These are phyloP conservation scores for Solanum aculeatissimum DNA, from an alignment of 305 asterid species.

Conservation along the genomic window DNA sequence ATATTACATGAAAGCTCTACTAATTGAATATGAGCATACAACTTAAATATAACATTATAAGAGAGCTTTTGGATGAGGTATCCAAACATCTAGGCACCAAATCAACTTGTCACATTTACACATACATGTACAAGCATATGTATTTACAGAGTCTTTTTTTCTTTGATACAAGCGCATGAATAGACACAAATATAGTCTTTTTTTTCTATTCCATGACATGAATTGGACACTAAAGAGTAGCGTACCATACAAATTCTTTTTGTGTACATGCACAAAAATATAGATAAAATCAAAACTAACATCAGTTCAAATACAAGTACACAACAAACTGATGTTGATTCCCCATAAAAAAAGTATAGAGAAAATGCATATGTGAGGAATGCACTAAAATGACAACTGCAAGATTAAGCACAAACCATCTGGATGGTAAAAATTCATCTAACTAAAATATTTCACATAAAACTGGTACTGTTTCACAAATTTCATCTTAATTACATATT, in stretches of 20 bases:
- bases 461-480: no score
- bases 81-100: background rate
- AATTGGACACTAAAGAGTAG: background rate
- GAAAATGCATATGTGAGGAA: background rate
- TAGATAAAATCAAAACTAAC: background rate
- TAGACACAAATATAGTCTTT: background rate
- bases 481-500: no score
- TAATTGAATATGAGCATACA: background rate
- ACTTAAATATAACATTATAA: background rate
- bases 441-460: no score
- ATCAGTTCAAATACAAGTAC: background rate
- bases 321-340: background rate
- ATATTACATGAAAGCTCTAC: background rate
- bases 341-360: background rate
- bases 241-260: background rate
- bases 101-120: background rate
- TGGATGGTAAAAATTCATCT: slow-evolving; percentile 92
- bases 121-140: background rate
- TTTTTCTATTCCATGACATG: background rate
- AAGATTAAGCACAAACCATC: slow-evolving; percentile 60
- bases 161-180: background rate
- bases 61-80: background rate
- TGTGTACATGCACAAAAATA: background rate
- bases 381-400: background rate
- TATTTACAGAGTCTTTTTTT: background rate